Base-by-base conservation (phyloP, 805 yeast species). In the Wickerhamiella vanderwaltii region DNA sequence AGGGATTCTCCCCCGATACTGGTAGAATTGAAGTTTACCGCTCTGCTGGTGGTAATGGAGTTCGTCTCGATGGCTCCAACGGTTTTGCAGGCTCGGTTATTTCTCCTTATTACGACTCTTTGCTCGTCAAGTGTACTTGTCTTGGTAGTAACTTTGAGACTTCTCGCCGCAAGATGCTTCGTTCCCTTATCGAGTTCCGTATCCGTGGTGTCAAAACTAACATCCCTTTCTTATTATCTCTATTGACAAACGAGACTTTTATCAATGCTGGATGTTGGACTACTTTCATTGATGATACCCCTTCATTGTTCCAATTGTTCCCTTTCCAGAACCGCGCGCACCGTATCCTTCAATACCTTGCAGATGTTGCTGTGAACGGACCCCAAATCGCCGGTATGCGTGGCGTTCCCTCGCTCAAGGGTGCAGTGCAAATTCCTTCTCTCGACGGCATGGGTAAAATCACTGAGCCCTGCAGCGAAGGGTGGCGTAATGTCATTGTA, bases 31-130 rank as follows among this genome's bases (percentile, higher is more conserved):
- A 88, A 64, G 98, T 88, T 35, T 88, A 88, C 70, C 77, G 97
- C 63, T 86, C 96, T 35, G 84, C 97, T 17, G 98, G 98, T 66
- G 99, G 99, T 71, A 91, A 91, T 59, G 99, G 99, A 63, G 96
- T 91, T 36, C 79, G 99, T 68, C 72, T 91, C 53, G 98, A 88
- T 58, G 98, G 98, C 68, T 97, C 97, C 66, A 88, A 88, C 61
- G 96, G 95, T 3, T 88, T 85, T 62, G 94, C 95, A 9, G 98
- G 98, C 50, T 82, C 96, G 17, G 77, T 91, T 51, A 91, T 88
- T 52, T 79, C 95, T 25, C 98, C 98, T 31, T 95, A 85, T 65
- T 88, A 88, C 66, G 98, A 88, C 66, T 87, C 96, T 28, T 82
- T 88, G 95, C 74, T 88, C 72, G 98, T 88, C 51, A 88, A 88